Evolutionary conservation across 179 eudicot genomes (phyloP), one percentile per base, ranked within the genome.

Genomic region (Patellifolia procumbens): DNA sequence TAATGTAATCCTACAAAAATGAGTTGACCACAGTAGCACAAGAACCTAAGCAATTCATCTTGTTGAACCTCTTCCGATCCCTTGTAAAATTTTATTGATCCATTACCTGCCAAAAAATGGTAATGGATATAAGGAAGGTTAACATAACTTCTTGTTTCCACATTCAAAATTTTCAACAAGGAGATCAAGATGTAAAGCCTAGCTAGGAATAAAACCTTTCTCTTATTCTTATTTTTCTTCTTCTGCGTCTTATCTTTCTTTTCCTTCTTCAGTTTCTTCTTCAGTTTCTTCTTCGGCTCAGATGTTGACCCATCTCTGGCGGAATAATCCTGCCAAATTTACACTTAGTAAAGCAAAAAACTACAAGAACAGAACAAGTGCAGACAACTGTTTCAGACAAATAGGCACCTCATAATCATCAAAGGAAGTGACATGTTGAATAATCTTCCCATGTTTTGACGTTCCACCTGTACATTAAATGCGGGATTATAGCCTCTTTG

Each of bases 381-480:
- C 20, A 24, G 49, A 49, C 3, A 29, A 49, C 28, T 37, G 3
- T n/a, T 12, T 35, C 31, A 51, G 66, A 70, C 48, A 35, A 5
- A 48, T 64, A 61, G 75, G 73, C 24, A 76, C 80, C 83, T 80
- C 83, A 45, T 65, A 7, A 60, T 80, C 77, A 49, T 80, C 80
- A 64, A 80, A 80, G 69, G 77, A 76, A 55, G 73, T 55, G 61
- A 80, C 83, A 65, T 80, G 83, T 64, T 59, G 73, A 43, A 80
- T 75, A 42, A 19, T 55, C 13, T 65, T 60, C 42, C 80, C 83
- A 24, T 52, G 67, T 29, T 45, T 70, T 53, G 76, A 76, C 71
- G 80, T 71, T 20, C 76, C 77, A 65, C 83, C 80, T 76, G 72
- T 46, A 56, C 62, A 45, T 43, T 15, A 37, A 37, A 59, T 69